phyloP scores from a whole-genome alignment of 441 rosid species.

The Biscutella laevigata region DNA sequence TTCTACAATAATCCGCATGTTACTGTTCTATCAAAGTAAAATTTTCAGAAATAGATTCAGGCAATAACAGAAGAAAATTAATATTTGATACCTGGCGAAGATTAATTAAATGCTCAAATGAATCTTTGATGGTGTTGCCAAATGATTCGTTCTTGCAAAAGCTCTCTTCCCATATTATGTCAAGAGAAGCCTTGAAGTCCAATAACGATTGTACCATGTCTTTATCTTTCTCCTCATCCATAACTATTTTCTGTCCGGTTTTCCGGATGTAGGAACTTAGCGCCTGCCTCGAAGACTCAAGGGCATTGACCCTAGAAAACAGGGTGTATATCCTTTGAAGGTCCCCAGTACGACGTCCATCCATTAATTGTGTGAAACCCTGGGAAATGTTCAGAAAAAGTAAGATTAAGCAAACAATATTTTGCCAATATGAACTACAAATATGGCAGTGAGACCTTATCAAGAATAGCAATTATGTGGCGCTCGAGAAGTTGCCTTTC shows the following conservation, averaged over 20 bases:
- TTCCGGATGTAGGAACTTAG: slow-evolving; percentile 68
- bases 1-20: slow-evolving; percentile 6
- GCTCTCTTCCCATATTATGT: slow-evolving; percentile 87
- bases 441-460: slow-evolving; percentile 47
- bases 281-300: slow-evolving; percentile 82
- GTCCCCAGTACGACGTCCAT: slow-evolving; percentile 86
- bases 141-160: slow-evolving; percentile 83
- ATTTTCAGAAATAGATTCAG: not conserved
- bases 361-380: slow-evolving; percentile 91
- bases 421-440: slow-evolving; percentile 12
- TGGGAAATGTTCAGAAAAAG: slow-evolving; percentile 20
- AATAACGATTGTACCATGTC: slow-evolving; percentile 84
- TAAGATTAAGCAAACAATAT: slow-evolving; percentile 14
- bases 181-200: slow-evolving; percentile 87
- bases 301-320: slow-evolving; percentile 70
- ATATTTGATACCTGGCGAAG: slow-evolving; percentile 73
- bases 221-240: slow-evolving; percentile 99
- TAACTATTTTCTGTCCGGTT: slow-evolving; percentile 72
- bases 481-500: slow-evolving; percentile 89
- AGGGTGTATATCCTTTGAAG: slow-evolving; percentile 72
- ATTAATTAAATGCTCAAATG: slow-evolving; percentile 91
- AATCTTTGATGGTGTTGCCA: slow-evolving; percentile 84
- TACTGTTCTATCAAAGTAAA: not conserved
- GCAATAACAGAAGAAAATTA: not conserved
- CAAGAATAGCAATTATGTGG: slow-evolving; percentile 78